A percentile compares a stretch with the other conserved stretches of the same genome.
Conservation (phyloP, 306 rosid genomes). For the Malus sylvestris region DNA sequence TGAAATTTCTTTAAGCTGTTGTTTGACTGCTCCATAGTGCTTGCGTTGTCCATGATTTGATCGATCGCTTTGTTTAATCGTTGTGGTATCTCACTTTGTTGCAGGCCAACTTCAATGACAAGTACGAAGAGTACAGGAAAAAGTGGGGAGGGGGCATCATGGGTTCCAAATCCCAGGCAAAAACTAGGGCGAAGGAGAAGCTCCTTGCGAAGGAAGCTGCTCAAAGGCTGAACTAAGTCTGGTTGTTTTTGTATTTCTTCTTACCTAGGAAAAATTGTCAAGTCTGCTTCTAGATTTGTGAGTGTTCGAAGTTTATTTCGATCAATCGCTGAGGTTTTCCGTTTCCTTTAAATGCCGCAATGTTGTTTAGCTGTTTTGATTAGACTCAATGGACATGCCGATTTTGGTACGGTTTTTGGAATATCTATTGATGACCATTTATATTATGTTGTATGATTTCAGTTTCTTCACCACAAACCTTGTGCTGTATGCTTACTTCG, state of each 20-base stretch:
- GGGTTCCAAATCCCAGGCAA: constrained; percentile 90
- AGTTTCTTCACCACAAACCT: no score
- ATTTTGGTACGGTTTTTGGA: neutral
- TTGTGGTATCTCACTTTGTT: neutral
- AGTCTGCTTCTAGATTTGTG: neutral
- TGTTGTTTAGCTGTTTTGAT: neutral
- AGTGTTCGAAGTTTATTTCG: neutral
- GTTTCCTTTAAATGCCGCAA: neutral
- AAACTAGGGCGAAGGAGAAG: constrained; percentile 64
- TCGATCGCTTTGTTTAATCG: neutral
- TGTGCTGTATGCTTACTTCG: no score
- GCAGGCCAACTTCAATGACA: constrained; percentile 86
- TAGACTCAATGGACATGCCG: neutral
- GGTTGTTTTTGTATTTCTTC: neutral
- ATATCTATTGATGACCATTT: neutral
- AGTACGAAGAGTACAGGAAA: constrained; percentile 68
- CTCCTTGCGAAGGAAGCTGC: constrained; percentile 76
- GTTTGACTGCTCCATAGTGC: neutral
- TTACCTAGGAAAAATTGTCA: neutral
- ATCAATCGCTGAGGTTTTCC: constrained; percentile 1
- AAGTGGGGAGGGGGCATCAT: constrained; percentile 88
- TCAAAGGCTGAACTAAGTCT: constrained; percentile 49
- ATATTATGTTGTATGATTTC: neutral
- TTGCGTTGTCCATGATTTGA: no score
- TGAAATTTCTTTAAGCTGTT: neutral